These are phyloP conservation scores for Globisporangium abappressorium DNA, from an alignment of 352 stramenopile species.

Conservation along the genomic window DNA sequence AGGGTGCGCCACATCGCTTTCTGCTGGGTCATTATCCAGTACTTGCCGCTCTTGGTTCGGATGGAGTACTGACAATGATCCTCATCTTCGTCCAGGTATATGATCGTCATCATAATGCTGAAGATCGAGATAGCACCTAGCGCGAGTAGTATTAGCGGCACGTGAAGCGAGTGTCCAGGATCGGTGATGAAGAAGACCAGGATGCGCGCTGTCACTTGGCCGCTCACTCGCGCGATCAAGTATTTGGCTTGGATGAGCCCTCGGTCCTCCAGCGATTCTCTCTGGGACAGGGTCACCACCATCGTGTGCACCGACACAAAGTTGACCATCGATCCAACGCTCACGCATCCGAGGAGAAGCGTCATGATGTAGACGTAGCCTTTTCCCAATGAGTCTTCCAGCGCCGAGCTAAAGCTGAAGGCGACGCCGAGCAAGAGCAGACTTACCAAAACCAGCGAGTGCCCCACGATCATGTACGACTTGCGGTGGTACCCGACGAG, in stretches of 20 bases:
- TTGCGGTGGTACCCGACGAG: slow-evolving; percentile 66
- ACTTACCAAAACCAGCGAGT: slow-evolving; percentile 6
- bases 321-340: slow-evolving; percentile 23
- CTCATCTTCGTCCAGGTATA: slow-evolving; percentile 15
- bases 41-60: not conserved
- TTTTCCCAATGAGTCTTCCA: not conserved
- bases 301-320: slow-evolving; percentile 22
- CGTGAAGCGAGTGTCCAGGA: not conserved
- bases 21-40: slow-evolving; percentile 24
- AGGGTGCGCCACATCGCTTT: slow-evolving; percentile 25
- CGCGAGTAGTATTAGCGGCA: slow-evolving; percentile 16
- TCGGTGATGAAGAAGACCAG: slow-evolving; percentile 14
- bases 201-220: slow-evolving; percentile 14
- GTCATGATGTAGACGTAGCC: slow-evolving; percentile 13
- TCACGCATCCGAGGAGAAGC: slow-evolving; percentile 15
- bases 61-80: slow-evolving; percentile 6
- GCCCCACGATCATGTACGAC: slow-evolving; percentile 71
- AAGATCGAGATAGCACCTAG: slow-evolving; percentile 9
- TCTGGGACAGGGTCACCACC: slow-evolving; percentile 19
- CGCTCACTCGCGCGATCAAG: slow-evolving; percentile 13
- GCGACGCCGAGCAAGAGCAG: slow-evolving; percentile 2
- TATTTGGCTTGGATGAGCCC: slow-evolving; percentile 21
- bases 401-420: slow-evolving; percentile 5
- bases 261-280: slow-evolving; percentile 16
- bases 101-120: slow-evolving; percentile 6